Conservation (phyloP, 1,284 basidiomycete species). For the Naganishia sp. region DNA sequence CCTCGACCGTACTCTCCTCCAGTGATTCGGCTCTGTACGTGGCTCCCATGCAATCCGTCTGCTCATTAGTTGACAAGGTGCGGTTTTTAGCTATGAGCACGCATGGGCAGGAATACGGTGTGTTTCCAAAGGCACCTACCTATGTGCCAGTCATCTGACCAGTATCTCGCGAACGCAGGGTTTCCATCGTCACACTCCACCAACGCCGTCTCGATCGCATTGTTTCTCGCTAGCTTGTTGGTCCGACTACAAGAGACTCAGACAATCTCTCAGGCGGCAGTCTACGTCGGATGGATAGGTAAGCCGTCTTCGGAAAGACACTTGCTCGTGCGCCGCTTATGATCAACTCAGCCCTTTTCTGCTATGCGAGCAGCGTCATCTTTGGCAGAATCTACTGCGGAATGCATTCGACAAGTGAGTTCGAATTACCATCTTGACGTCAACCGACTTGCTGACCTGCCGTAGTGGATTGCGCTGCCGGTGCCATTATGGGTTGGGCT, state of each 20-base stretch:
- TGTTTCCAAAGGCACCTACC: background rate
- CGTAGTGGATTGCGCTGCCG: constrained; percentile 72
- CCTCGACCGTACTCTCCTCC: constrained; percentile 90
- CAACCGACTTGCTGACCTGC: constrained; percentile 5
- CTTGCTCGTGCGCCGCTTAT: background rate
- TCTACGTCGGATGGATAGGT: constrained; percentile 22
- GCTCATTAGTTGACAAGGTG: background rate
- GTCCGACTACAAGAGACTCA: constrained; percentile 1
- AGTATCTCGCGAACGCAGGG: constrained; percentile 60
- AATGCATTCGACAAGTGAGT: constrained; percentile 69
- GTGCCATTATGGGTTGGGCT: constrained; percentile 64
- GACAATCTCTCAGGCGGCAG: constrained; percentile 8
- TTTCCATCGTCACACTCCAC: constrained; percentile 97
- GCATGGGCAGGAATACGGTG: constrained; percentile 63
- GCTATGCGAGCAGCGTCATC: constrained; percentile 77
- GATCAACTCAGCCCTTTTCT: constrained; percentile 55
- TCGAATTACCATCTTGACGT: too few relatives aligned
- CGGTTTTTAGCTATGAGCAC: constrained; percentile 67
- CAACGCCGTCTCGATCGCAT: constrained; percentile 82
- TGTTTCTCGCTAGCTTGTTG: constrained; percentile 59
- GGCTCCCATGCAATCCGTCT: background rate
- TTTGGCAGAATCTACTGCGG: constrained; percentile 87
- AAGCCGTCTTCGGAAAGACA: background rate
- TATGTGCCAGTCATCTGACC: background rate
- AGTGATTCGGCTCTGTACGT: constrained; percentile 68